phyloP scores from a whole-genome alignment of 2,329 filamentous ascomycete genomes.

The Dactylellina sp. region DNA sequence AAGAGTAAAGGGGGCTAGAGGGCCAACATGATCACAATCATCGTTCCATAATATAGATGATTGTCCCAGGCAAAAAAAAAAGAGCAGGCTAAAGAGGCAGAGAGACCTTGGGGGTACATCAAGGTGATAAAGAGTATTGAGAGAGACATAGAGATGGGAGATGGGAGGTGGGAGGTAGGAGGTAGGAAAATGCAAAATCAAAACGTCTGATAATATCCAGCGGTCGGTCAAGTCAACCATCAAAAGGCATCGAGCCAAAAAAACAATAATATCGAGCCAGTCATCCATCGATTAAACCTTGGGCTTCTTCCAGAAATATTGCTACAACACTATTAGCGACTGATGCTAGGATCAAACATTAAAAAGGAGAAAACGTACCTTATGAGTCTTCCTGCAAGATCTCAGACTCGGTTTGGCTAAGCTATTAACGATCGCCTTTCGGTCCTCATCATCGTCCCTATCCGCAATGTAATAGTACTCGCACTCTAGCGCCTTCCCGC shows the following conservation, averaged over 20 bases:
- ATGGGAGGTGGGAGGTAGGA: neutral
- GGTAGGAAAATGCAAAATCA: neutral
- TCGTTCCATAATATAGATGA: neutral
- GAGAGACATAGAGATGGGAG: neutral
- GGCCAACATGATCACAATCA: constrained; percentile 1
- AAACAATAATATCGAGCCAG: neutral
- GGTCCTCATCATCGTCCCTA: constrained; percentile 80
- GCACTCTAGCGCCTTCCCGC: constrained; percentile 90
- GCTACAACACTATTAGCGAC: constrained; percentile 64
- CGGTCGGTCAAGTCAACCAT: constrained; percentile 7
- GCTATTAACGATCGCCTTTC: constrained; percentile 85
- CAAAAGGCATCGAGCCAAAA: constrained; percentile 2
- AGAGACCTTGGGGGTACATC: neutral
- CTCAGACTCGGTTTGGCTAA: constrained; percentile 89
- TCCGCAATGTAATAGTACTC: constrained; percentile 98
- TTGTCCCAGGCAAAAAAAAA: neutral
- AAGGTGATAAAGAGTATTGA: neutral
- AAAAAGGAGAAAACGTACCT: constrained; percentile 71
- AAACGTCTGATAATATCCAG: constrained; percentile 5
- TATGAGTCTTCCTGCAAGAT: constrained; percentile 93
- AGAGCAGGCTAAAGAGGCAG: no score
- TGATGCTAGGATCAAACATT: constrained; percentile 23
- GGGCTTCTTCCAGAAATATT: constrained; percentile 79
- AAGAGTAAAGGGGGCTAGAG: neutral
- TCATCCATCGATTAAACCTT: constrained; percentile 61